Evolutionary conservation across 1,284 basidiomycete species (phyloP).

Genomic region (Vanrija sp.): DNA sequence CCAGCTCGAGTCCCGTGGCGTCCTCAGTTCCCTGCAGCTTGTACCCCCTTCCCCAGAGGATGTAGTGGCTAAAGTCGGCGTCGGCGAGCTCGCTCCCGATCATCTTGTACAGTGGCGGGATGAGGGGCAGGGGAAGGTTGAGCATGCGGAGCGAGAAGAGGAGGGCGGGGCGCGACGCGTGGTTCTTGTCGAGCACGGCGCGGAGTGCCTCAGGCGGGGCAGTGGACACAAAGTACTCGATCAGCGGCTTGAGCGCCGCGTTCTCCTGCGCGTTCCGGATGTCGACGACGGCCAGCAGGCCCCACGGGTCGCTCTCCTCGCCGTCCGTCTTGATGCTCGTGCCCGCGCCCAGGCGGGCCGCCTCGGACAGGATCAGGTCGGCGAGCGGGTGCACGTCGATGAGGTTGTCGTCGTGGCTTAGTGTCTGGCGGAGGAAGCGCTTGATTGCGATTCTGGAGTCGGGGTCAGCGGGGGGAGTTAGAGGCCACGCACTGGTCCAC

Average conservation of each 20-base stretch:
- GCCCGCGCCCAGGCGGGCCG: constrained; percentile 57
- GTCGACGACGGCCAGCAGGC: constrained; percentile 75
- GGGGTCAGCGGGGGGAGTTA: neutral
- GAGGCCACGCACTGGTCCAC: constrained; percentile 61
- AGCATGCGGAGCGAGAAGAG: constrained; percentile 79
- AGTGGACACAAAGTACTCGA: constrained; percentile 61
- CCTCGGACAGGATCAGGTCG: constrained; percentile 63
- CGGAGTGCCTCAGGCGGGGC: constrained; percentile 49
- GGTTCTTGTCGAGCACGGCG: constrained; percentile 34
- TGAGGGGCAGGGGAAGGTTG: constrained; percentile 87
- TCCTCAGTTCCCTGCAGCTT: constrained; percentile 43
- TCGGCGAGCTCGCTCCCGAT: constrained; percentile 70
- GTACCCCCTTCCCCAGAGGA: constrained; percentile 48
- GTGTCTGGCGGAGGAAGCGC: constrained; percentile 71
- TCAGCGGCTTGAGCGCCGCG: constrained; percentile 64
- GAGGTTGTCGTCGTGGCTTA: constrained; percentile 71
- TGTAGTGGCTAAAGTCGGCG: constrained; percentile 40
- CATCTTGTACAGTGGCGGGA: constrained; percentile 86
- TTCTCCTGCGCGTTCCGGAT: constrained; percentile 62
- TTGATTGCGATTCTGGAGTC: constrained; percentile 63
- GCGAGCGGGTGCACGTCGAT: constrained; percentile 68
- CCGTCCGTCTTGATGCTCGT: constrained; percentile 90
- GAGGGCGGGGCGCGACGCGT: constrained; percentile 62
- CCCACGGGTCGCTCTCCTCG: constrained; percentile 79
- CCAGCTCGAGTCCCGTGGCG: constrained; percentile 40